phyloP scores from a whole-genome alignment of 2,329 filamentous ascomycete species.

The Fusarium sp. region DNA sequence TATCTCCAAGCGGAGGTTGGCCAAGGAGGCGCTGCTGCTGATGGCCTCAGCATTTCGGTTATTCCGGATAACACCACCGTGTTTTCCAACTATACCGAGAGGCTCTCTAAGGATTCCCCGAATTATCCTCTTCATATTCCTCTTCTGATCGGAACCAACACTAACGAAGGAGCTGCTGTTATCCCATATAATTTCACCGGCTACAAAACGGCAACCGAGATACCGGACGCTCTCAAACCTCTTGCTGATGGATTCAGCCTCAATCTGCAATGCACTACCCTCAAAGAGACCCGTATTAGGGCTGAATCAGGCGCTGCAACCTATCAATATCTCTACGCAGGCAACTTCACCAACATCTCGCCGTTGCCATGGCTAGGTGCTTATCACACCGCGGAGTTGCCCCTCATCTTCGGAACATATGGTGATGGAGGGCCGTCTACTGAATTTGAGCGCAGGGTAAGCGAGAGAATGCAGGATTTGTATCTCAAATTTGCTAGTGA shows the following conservation, averaged over 20 bases:
- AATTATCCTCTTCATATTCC: conserved; percentile 5
- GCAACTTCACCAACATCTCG: conserved; percentile 39
- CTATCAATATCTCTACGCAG: conserved; percentile 34
- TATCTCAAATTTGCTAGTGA: conserved; percentile 29
- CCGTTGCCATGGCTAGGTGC: conserved; percentile 35
- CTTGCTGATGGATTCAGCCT: conserved; percentile 20
- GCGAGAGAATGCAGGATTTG: conserved; percentile 33
- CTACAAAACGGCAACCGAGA: conserved; percentile 23
- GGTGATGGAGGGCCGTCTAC: conserved; percentile 11
- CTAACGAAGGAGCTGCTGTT: conserved; percentile 32
- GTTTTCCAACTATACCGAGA: conserved; percentile 22
- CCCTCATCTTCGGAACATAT: conserved; percentile 33
- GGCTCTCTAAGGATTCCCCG: not conserved
- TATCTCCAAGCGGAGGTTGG: conserved; percentile 32
- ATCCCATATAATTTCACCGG: conserved; percentile 28
- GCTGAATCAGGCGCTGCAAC: conserved; percentile 25
- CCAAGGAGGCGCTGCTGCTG: conserved; percentile 31
- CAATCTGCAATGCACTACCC: conserved; percentile 29
- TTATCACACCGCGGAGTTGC: conserved; percentile 33
- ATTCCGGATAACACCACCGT: conserved; percentile 27
- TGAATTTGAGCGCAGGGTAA: conserved; percentile 19
- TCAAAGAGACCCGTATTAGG: conserved; percentile 23
- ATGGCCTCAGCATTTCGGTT: conserved; percentile 11
- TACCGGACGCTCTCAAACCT: conserved; percentile 9
- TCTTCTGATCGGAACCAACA: conserved; percentile 33